These are phyloP conservation scores for Magnolia changhungtana DNA, from an alignment of 164 flowering plant species.

Conservation along the genomic window DNA sequence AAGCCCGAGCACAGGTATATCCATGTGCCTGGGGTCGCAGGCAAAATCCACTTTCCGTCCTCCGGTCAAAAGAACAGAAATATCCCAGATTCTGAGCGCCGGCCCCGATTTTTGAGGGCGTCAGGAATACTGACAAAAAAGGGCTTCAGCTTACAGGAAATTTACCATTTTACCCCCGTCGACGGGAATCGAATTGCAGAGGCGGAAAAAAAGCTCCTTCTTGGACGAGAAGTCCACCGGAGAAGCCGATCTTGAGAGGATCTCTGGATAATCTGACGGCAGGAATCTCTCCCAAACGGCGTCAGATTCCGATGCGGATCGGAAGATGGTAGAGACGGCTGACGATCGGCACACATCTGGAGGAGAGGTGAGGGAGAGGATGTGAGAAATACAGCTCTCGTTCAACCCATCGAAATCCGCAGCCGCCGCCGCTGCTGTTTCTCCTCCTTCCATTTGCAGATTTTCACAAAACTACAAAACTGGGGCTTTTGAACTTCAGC, in stretches of 20 bases:
- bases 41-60: too few relatives aligned
- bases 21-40: too few relatives aligned
- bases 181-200: conserved; percentile 4
- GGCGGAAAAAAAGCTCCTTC: not conserved
- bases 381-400: not conserved
- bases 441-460: too few relatives aligned
- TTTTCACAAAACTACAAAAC: too few relatives aligned
- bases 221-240: not conserved
- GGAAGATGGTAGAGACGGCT: conserved; percentile 25
- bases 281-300: conserved; percentile 39
- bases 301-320: conserved; percentile 34
- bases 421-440: too few relatives aligned
- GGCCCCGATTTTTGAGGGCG: too few relatives aligned
- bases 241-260: not conserved
- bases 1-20: too few relatives aligned
- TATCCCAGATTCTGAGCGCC: too few relatives aligned
- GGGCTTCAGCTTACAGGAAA: not conserved
- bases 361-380: not conserved
- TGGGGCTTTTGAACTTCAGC: too few relatives aligned
- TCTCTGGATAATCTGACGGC: conserved; percentile 28
- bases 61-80: too few relatives aligned
- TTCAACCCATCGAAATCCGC: too few relatives aligned
- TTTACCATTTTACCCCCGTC: conserved; percentile 40
- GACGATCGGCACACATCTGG: conserved; percentile 18
- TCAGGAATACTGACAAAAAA: not conserved